phyloP scores from a whole-genome alignment of 2,329 filamentous ascomycete species.

The Botrytis cinerea region DNA sequence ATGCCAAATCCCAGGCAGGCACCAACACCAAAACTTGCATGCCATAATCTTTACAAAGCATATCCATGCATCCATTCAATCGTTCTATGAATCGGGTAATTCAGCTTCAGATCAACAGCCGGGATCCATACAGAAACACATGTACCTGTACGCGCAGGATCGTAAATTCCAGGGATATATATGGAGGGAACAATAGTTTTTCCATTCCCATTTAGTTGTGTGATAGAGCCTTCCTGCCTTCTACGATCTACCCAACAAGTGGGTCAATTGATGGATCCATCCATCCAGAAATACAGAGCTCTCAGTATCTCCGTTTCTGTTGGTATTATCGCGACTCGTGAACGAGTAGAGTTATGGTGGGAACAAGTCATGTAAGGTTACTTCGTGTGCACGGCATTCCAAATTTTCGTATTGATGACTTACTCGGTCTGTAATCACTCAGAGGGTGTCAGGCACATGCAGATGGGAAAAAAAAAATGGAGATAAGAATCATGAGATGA shows the following conservation, averaged over 20 bases:
- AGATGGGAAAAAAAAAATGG: not conserved
- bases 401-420: not conserved
- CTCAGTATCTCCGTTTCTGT: not conserved
- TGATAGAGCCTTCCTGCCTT: not conserved
- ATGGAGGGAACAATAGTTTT: constrained; percentile 10
- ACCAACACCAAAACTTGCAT: not conserved
- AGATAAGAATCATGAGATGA: not conserved
- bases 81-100: not conserved
- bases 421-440: not conserved
- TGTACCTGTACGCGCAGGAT: not conserved
- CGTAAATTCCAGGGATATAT: not conserved
- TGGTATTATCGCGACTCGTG: not conserved
- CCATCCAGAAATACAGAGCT: not conserved
- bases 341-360: not conserved
- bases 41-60: not conserved
- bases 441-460: not conserved
- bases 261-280: not conserved
- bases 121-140: not conserved
- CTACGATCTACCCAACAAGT: not conserved
- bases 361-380: not conserved
- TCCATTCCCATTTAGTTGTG: not conserved
- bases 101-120: not conserved
- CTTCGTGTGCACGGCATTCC: not conserved
- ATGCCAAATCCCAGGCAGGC: not conserved
- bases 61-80: not conserved